Conservation (phyloP, 331 rosid genomes). For the Rosa hybrid region DNA sequence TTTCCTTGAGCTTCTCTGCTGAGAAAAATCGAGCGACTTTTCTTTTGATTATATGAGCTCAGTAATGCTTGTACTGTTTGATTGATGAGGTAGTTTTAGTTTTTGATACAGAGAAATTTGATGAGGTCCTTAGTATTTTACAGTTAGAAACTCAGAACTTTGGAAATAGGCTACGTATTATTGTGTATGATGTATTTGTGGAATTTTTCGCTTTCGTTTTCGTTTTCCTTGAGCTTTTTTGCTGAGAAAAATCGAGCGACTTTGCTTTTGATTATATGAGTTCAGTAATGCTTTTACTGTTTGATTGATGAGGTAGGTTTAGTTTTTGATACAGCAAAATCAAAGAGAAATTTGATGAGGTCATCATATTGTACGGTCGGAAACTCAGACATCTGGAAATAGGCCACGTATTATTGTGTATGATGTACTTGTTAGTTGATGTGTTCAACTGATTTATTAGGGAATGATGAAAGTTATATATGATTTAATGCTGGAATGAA, state of each 20-base stretch:
- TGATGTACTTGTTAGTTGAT: not conserved
- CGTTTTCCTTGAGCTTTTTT: not conserved
- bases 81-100: not conserved
- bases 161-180: not conserved
- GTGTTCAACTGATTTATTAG: not conserved
- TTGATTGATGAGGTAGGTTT: slow-evolving; percentile 16
- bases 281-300: slow-evolving; percentile 3
- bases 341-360: not conserved
- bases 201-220: not conserved
- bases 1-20: not conserved
- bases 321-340: not conserved
- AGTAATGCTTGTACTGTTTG: not conserved
- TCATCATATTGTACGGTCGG: not conserved
- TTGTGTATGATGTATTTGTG: not conserved
- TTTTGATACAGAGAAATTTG: not conserved
- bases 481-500: not conserved
- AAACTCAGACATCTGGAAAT: slow-evolving; percentile 8
- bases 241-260: not conserved
- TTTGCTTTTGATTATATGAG: not conserved
- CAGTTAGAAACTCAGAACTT: not conserved
- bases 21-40: not conserved
- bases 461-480: not conserved
- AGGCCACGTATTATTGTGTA: not conserved
- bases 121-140: not conserved
- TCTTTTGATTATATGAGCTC: not conserved